Percentiles rank a stretch among this genome's conserved stretches.
These are phyloP conservation scores for Chenopodium formosanum DNA, from an alignment of 148 eudicot species.

Conservation along the genomic window DNA sequence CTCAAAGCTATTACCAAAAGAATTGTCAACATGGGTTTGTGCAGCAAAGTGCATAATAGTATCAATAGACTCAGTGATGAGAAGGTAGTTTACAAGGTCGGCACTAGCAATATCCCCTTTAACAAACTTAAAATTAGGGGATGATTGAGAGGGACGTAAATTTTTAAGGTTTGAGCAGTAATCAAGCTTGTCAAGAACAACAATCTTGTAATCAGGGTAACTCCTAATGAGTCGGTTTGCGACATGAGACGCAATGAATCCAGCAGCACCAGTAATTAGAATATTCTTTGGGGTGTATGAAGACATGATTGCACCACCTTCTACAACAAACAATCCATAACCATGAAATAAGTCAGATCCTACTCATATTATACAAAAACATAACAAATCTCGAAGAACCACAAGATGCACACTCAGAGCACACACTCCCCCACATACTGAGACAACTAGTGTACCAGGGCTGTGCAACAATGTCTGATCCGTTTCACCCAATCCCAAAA, in stretches of 20 bases:
- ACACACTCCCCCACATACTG: not conserved
- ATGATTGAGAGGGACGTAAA: slow-evolving; percentile 55
- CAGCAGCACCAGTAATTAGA: slow-evolving; percentile 82
- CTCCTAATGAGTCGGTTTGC: slow-evolving; percentile 61
- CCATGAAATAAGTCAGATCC: slow-evolving; percentile 25
- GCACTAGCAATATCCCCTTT: slow-evolving; percentile 74
- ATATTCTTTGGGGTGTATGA: slow-evolving; percentile 67
- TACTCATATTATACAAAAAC: not conserved
- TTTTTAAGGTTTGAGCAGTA: slow-evolving; percentile 72
- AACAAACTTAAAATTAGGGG: slow-evolving; percentile 67
- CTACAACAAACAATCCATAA: slow-evolving; percentile 16
- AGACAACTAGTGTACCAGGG: no score
- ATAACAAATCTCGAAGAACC: not conserved
- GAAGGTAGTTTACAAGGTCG: slow-evolving; percentile 67
- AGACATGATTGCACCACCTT: slow-evolving; percentile 38
- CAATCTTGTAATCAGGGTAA: slow-evolving; percentile 66
- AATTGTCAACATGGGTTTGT: slow-evolving; percentile 81
- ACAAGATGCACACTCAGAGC: not conserved
- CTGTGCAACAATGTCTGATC: no score
- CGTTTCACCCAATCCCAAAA: no score
- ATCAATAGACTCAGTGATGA: slow-evolving; percentile 64
- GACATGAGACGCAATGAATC: slow-evolving; percentile 81
- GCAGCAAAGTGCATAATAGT: slow-evolving; percentile 90
- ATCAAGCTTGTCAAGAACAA: slow-evolving; percentile 80
- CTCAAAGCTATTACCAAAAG: slow-evolving; percentile 84